Base-by-base conservation (phyloP, 305 asterid genomes). In the Fraxinus paxiana region DNA sequence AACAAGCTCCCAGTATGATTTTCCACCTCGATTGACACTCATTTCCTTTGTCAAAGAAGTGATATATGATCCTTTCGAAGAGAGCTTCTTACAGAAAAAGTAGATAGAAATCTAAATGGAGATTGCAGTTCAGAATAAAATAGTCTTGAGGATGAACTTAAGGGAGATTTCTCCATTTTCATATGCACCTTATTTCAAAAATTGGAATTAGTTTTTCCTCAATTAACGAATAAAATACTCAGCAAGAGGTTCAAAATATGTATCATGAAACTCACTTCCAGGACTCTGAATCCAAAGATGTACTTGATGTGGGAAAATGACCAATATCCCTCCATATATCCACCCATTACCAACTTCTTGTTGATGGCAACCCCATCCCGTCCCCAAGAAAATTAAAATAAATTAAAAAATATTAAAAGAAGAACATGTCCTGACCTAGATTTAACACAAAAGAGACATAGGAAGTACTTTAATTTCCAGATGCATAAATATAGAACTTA, bases 401-500 rank as follows among this genome's bases (percentile, higher is more conserved):
- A 12, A 43, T 13, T 46, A 2, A 8, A 38, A 38, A 38, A 8
- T 38, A 38, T 38, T 38, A 38, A 38, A 38, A 38, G 41, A n/a
- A 54, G 71, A 6, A 31, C 28, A 20, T 10, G 28, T 48, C 10
- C 37, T 31, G 0, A 20, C 59, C 34, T 5, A 30, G 48, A 18
- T 34, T 28, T 20, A 65, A 33, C 9, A 28, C 22, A 46, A 81
- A 51, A 17, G 48, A n/a, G 65, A 82, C 1, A 46, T 51, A 22
- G 63, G 20, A 41, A 61, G 22, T 34, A 41, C 48, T 38, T 41
- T 41, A 41, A 41, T 73, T 56, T 20, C 33, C 38, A 81, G 35
- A 13, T 54, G 56, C 9, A 73, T 33, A 41, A 72, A 72, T 37
- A 51, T 46, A 48, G 76, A 75, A 76, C 90, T 83, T 85, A 90